phyloP scores from a whole-genome alignment of 2,329 filamentous ascomycete species.

The Aspergillus fumigatus region DNA sequence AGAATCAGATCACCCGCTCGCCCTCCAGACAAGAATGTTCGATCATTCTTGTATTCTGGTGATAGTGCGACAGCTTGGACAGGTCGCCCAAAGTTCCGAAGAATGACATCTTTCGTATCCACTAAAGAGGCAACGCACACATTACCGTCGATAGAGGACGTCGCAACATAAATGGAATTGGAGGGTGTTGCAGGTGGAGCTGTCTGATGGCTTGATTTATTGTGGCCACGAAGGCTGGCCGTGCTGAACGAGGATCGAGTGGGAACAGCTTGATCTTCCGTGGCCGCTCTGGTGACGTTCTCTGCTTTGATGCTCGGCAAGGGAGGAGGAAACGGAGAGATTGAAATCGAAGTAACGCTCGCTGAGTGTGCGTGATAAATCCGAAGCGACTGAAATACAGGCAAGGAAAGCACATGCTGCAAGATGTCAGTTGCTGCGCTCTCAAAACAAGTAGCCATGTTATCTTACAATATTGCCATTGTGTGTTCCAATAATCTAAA shows the following conservation, averaged over 20 bases:
- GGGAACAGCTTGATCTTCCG: constrained; percentile 24
- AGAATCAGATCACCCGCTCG: constrained; percentile 82
- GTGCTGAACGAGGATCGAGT: constrained; percentile 25
- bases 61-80: constrained; percentile 91
- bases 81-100: constrained; percentile 90
- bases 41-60: constrained; percentile 86
- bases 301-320: constrained; percentile 41
- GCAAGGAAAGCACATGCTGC: constrained; percentile 80
- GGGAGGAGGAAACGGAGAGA: constrained; percentile 77
- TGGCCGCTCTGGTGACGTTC: constrained; percentile 26
- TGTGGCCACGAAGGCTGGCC: constrained; percentile 28
- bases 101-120: constrained; percentile 81
- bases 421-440: constrained; percentile 12
- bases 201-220: constrained; percentile 18
- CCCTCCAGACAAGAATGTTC: constrained; percentile 85
- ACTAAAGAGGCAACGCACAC: constrained; percentile 86
- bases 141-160: constrained; percentile 91
- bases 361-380: constrained; percentile 91
- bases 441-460: background rate
- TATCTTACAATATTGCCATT: constrained; percentile 85
- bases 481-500: constrained; percentile 83
- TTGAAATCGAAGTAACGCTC: constrained; percentile 81
- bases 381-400: constrained; percentile 73
- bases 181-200: constrained; percentile 68
- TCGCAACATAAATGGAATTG: constrained; percentile 89